Conservation (phyloP, 805 yeast species). For the Yarrowia divulgata region DNA sequence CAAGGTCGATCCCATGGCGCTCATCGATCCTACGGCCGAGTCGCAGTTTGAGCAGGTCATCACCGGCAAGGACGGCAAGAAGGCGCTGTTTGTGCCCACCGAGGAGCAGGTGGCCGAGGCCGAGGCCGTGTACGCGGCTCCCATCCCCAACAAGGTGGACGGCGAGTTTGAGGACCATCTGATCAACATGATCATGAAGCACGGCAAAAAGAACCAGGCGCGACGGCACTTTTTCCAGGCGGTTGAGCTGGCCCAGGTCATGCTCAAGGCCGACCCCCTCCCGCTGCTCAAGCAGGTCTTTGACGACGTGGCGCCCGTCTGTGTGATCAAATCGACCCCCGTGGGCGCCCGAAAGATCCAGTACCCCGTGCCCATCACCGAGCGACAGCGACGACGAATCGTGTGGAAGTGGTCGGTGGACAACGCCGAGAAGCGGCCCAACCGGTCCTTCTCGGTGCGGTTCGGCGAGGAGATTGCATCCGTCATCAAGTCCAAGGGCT, state of each 20-base stretch:
- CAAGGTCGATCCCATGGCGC: conserved; percentile 22
- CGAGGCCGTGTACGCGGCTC: conserved; percentile 57
- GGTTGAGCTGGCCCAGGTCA: conserved; percentile 75
- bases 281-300: conserved; percentile 73
- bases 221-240: conserved; percentile 77
- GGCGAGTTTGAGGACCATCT: conserved; percentile 73
- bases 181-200: conserved; percentile 87
- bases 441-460: conserved; percentile 84
- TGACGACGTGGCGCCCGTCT: conserved; percentile 82
- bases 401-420: conserved; percentile 93
- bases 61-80: conserved; percentile 25
- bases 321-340: conserved; percentile 70
- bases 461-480: conserved; percentile 86
- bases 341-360: conserved; percentile 84
- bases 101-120: conserved; percentile 68
- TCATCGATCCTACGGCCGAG: conserved; percentile 29
- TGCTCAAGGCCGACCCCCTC: conserved; percentile 80
- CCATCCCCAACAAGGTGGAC: conserved; percentile 69
- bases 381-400: conserved; percentile 81
- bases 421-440: conserved; percentile 78
- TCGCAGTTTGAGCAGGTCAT: conserved; percentile 22
- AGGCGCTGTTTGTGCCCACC: conserved; percentile 54
- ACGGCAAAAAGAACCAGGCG: conserved; percentile 86
- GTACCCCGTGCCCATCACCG: conserved; percentile 82
- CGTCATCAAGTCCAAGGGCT: conserved; percentile 77